Base-by-base conservation (phyloP, 2,329 filamentous ascomycete species). In the Ophiocordyceps camponoti-saundersi region DNA sequence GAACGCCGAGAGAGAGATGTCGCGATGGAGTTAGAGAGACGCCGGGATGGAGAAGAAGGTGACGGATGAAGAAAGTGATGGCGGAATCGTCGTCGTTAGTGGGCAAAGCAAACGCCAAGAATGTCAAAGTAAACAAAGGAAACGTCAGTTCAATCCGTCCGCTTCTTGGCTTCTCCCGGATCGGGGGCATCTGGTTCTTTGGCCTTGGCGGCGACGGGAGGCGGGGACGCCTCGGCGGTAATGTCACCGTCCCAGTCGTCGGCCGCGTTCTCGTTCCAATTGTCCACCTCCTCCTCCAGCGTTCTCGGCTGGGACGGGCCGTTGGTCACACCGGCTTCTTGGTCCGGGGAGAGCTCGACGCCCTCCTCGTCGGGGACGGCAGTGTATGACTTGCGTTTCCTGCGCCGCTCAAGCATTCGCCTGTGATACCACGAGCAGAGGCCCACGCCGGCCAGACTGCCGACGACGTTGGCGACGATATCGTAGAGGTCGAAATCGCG, bases 361-460 rank as follows among this genome's bases (percentile, higher is more conserved):
- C 72, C 73, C 15, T 71, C 72, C 45, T 77, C 76, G 26, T 77
- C 79, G 0, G 83, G 75, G 6, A 93, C 74, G 7, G 76, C 72
- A 46, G 75, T 73, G 57, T 93, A 93, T 46, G 77, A 76, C 58
- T 84, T 84, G 47, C 77, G 78, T 57, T 78, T 70, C 50, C 89
- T 75, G 60, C 84, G 85, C 51, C 92, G 75, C 63, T 96, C 90
- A 39, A 96, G 69, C 88, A 96, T 96, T 49, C 92, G 82, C 59
- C 85, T 83, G 65, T 98, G 92, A 61, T 98, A 98, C 84, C 85
- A 90, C 48, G 79, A 81, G 61, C 85, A 93, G 20, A 94, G 61
- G 0, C 72, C 80, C 20, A 95, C 60, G 0, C 77, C 88, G 1
- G 71, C 67, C 15, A 84, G 64, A 52, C 84, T 90, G 41, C 92